phyloP scores from a whole-genome alignment of 2,329 filamentous ascomycete genomes.

The Aspergillaceae sp. region DNA sequence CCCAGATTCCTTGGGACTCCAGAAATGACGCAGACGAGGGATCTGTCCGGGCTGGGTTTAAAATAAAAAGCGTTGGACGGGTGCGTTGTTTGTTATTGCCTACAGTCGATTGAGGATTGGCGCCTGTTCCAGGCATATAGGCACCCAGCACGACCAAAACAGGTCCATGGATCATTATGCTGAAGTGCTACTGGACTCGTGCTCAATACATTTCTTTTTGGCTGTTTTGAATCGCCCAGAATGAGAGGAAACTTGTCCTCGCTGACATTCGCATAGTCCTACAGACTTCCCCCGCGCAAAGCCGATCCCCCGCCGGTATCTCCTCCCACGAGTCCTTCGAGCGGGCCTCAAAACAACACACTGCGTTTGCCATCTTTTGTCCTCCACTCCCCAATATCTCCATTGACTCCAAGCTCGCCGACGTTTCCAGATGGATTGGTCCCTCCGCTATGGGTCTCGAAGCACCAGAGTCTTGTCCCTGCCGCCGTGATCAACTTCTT shows the following conservation, averaged over 20 bases:
- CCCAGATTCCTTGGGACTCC: conserved; percentile 57
- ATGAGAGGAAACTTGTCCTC: not conserved
- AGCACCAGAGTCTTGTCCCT: conserved; percentile 78
- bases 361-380: conserved; percentile 40
- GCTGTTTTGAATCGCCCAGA: not conserved
- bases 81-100: conserved; percentile 47
- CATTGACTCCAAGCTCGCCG: conserved; percentile 70
- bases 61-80: conserved; percentile 66
- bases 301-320: conserved; percentile 50
- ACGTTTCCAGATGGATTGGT: conserved; percentile 87
- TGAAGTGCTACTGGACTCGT: too few species aligned
- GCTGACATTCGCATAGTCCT: conserved; percentile 32
- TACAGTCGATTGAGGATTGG: not conserved
- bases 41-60: conserved; percentile 51
- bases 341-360: conserved; percentile 38
- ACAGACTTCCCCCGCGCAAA: conserved; percentile 53
- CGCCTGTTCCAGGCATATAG: not conserved
- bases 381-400: conserved; percentile 88
- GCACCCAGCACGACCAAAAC: not conserved
- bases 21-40: conserved; percentile 41
- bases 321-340: conserved; percentile 41
- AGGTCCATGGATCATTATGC: not conserved
- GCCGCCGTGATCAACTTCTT: conserved; percentile 77
- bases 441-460: conserved; percentile 71
- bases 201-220: too few species aligned